phyloP scores from a whole-genome alignment of 2,329 filamentous ascomycete species.

The Beauveria australis region DNA sequence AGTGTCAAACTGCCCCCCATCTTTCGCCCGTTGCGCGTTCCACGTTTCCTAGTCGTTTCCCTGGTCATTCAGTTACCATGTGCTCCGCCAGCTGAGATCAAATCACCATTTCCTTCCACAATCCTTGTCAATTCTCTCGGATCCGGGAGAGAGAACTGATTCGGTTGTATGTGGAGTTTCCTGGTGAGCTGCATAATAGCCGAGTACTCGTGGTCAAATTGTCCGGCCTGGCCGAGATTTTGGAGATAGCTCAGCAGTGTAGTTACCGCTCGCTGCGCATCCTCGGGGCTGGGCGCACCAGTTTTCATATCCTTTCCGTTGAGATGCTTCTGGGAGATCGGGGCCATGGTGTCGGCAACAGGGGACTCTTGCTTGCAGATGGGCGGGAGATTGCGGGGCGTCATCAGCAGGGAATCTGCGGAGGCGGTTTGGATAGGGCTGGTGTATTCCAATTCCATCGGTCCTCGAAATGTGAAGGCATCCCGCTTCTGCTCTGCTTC shows the following conservation, averaged over 20 bases:
- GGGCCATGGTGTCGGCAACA: background rate
- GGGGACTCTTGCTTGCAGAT: conserved; percentile 1
- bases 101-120: conserved; percentile 47
- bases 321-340: background rate
- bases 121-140: conserved; percentile 47
- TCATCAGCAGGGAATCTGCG: conserved; percentile 33
- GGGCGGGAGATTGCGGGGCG: conserved; percentile 38
- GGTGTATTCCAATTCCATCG: conserved; percentile 54
- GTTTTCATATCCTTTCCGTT: background rate
- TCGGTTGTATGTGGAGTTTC: conserved; percentile 65
- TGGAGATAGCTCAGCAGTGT: conserved; percentile 77
- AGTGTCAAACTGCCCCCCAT: too few relatives aligned
- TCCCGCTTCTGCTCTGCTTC: conserved; percentile 57
- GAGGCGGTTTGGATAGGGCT: conserved; percentile 29
- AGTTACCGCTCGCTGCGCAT: conserved; percentile 73
- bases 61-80: background rate
- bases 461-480: conserved; percentile 66
- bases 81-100: background rate
- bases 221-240: conserved; percentile 53
- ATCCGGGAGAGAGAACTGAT: conserved; percentile 23
- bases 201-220: conserved; percentile 70
- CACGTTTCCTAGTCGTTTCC: background rate
- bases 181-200: conserved; percentile 76
- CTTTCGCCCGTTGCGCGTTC: background rate
- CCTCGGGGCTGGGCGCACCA: conserved; percentile 64